Conservation (phyloP, 148 eudicot genomes). For the Euryodendron excelsum region DNA sequence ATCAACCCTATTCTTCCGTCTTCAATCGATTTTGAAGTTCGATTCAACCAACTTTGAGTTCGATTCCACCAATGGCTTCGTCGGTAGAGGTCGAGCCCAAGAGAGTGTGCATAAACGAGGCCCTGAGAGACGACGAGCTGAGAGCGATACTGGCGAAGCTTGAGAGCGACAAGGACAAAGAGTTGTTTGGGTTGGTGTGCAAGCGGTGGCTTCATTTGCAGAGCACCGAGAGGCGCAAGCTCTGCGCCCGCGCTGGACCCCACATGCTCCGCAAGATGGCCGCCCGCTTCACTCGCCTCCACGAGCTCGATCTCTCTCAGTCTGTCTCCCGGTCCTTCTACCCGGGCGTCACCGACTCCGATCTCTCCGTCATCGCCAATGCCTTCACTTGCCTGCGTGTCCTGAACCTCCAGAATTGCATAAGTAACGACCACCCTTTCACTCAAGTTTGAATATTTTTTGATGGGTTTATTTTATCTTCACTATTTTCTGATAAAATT, state of each 20-base stretch:
- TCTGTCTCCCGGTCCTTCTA: conserved; percentile 64
- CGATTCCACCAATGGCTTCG: not conserved
- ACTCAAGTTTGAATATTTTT: not conserved
- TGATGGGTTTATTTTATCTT: not conserved
- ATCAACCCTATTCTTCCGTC: not conserved
- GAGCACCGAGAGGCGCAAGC: conserved; percentile 69
- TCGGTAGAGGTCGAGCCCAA: not conserved
- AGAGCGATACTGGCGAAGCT: conserved; percentile 49
- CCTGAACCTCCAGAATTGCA: conserved; percentile 61
- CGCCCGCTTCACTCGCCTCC: conserved; percentile 53
- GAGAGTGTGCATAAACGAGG: conserved; percentile 48
- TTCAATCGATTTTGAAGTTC: not conserved
- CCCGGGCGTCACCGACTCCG: conserved; percentile 87
- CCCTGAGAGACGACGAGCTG: conserved; percentile 74
- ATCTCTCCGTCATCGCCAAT: conserved; percentile 63
- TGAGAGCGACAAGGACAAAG: conserved; percentile 64
- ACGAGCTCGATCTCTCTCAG: conserved; percentile 75
- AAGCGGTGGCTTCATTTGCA: conserved; percentile 82
- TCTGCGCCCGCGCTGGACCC: conserved; percentile 85
- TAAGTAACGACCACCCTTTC: conserved; percentile 34
- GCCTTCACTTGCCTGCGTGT: conserved; percentile 55
- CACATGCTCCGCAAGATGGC: conserved; percentile 83
- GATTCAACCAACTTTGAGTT: no score
- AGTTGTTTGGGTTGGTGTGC: conserved; percentile 78
- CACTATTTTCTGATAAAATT: not conserved